Evolutionary conservation across 129 eudicot species (phyloP).

Genomic region (Flaveria ramosissima): DNA sequence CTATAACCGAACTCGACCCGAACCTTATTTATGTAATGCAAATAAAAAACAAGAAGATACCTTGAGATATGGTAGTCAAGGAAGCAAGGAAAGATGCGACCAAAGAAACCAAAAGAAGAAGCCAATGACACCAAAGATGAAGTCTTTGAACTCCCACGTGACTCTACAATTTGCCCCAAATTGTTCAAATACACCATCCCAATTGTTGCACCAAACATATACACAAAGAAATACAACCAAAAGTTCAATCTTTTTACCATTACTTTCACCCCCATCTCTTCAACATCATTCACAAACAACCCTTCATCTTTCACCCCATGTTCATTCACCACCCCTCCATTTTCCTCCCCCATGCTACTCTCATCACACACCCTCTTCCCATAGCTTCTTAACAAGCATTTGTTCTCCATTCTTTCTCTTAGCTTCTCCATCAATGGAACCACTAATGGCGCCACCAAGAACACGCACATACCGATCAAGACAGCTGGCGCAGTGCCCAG

Average conservation of each 20-base stretch:
- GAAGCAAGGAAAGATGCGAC: slow-evolving; percentile 75
- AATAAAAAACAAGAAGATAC: slow-evolving; percentile 26
- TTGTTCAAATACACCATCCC: slow-evolving; percentile 89
- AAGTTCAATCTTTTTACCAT: slow-evolving; percentile 74
- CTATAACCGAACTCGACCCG: no score
- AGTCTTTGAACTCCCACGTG: slow-evolving; percentile 71
- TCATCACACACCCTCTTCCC: slow-evolving; percentile 41
- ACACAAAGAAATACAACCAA: slow-evolving; percentile 83
- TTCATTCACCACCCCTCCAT: slow-evolving; percentile 20
- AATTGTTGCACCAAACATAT: slow-evolving; percentile 82
- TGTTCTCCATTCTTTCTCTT: slow-evolving; percentile 45
- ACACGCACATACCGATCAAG: slow-evolving; percentile 47
- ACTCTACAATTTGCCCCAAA: slow-evolving; percentile 87
- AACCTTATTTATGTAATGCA: no score
- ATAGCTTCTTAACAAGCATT: slow-evolving; percentile 52
- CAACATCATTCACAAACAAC: slow-evolving; percentile 18
- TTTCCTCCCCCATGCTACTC: slow-evolving; percentile 30
- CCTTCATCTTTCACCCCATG: slow-evolving; percentile 35
- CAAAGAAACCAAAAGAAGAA: slow-evolving; percentile 83
- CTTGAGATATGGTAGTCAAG: slow-evolving; percentile 59
- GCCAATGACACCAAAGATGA: slow-evolving; percentile 78
- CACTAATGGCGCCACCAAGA: slow-evolving; percentile 53
- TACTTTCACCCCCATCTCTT: slow-evolving; percentile 50
- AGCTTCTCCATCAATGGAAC: slow-evolving; percentile 64
- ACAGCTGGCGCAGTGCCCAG: slow-evolving; percentile 23